These are phyloP conservation scores for Coemansia sp. DNA, from an alignment of 192 early-diverging fungal genomes.

Conservation along the genomic window DNA sequence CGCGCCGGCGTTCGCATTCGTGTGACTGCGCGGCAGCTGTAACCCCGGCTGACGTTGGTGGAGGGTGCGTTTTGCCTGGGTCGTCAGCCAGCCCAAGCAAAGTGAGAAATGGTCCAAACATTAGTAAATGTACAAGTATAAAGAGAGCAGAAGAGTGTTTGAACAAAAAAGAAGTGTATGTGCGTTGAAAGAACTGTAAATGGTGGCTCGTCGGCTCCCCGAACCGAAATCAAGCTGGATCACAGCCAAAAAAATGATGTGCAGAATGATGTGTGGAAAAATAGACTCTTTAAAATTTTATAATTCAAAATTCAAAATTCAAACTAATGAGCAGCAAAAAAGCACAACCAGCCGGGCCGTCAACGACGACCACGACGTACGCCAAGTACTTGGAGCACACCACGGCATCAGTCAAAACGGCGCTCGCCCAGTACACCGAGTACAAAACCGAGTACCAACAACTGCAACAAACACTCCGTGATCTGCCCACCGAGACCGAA, in stretches of 20 bases:
- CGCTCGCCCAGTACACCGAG: slow-evolving; percentile 25
- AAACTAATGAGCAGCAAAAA: slow-evolving; percentile 6
- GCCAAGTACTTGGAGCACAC: slow-evolving; percentile 15
- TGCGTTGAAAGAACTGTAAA: not conserved
- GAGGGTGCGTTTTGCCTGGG: not conserved
- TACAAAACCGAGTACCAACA: slow-evolving; percentile 39
- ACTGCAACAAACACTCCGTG: slow-evolving; percentile 29
- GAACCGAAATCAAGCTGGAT: too few species aligned
- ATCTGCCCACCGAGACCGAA: slow-evolving; percentile 27
- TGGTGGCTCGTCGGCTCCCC: too few species aligned
- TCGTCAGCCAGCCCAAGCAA: slow-evolving; percentile 17
- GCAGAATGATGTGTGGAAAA: too few species aligned
- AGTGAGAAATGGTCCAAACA: slow-evolving; percentile 30
- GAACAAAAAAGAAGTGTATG: not conserved
- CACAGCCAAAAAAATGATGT: too few species aligned
- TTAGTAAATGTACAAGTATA: slow-evolving; percentile 7
- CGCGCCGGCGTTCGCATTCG: slow-evolving; percentile 8
- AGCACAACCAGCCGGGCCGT: not conserved
- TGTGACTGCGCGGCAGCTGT: slow-evolving; percentile 7
- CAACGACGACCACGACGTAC: slow-evolving; percentile 10
- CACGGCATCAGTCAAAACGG: slow-evolving; percentile 1
- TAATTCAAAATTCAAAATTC: not conserved
- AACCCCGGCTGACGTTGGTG: not conserved
- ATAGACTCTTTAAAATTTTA: too few species aligned
- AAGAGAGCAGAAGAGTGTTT: not conserved